Evolutionary conservation across 2,329 filamentous ascomycete genomes (phyloP).

Genomic region (Alternaria tenuissima): DNA sequence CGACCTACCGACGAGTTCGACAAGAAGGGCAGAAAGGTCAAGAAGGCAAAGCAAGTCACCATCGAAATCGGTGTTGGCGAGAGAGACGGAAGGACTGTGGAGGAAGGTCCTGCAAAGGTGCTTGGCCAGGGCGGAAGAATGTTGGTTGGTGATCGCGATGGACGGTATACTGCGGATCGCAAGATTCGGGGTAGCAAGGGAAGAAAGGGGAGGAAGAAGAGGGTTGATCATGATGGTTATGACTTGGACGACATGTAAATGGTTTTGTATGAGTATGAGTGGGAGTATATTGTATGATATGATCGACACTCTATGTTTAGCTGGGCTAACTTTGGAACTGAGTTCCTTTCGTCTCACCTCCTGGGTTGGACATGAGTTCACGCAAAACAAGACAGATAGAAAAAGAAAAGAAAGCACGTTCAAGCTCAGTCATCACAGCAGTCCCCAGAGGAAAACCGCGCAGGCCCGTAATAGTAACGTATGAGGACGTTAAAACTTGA

Average conservation of each 20-base stretch:
- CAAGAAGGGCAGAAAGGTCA: slow-evolving; percentile 50
- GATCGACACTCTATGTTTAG: background rate
- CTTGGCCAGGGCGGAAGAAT: slow-evolving; percentile 29
- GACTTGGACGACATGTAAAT: slow-evolving; percentile 30
- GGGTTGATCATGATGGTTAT: slow-evolving; percentile 12
- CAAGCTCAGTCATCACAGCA: background rate
- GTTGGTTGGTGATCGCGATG: slow-evolving; percentile 41
- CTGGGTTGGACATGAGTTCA: background rate
- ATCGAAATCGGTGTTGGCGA: slow-evolving; percentile 42
- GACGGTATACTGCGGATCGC: slow-evolving; percentile 41
- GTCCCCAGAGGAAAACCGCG: background rate
- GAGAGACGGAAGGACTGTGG: slow-evolving; percentile 30
- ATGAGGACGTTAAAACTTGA: background rate
- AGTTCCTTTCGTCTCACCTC: background rate
- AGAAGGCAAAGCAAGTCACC: slow-evolving; percentile 39
- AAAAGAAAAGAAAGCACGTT: background rate
- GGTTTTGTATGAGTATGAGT: slow-evolving; percentile 1
- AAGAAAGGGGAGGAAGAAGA: slow-evolving; percentile 51
- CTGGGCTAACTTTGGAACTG: background rate
- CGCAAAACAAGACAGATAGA: background rate
- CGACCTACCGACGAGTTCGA: slow-evolving; percentile 51
- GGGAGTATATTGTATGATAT: slow-evolving; percentile 8
- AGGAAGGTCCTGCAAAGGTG: slow-evolving; percentile 28
- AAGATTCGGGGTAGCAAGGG: slow-evolving; percentile 50
- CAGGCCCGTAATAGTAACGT: background rate